Base-by-base conservation (phyloP, 805 yeast genomes). In the Zygosaccharomyces siamensis region DNA sequence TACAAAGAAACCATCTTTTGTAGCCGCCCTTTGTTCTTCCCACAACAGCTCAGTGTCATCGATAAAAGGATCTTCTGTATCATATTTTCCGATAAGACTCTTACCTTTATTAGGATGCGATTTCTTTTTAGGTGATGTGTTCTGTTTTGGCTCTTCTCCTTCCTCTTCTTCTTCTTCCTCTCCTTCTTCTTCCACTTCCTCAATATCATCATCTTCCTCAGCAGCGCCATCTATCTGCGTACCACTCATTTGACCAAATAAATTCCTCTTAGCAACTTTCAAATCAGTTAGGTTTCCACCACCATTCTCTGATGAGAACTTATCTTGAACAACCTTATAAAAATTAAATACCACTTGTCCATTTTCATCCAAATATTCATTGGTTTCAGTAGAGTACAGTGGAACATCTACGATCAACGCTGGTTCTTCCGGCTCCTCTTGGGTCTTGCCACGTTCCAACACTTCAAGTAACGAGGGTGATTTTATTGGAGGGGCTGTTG, bases 1-100 rank as follows among this genome's bases (percentile, higher is more conserved):
- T 0, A 93, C 97, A 57, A 92, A 93, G 64, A 90, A 93, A 1
- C 98, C 99, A 61, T 93, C 98, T 55, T 86, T 86, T 0, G 97
- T 89, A 1, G 92, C 82, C 2, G 92, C 90, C 7, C 95, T 82
- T 60, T 86, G 95, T 65, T 90, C 97, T 68, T 93, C 99, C 86
- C 93, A 86, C 49, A 81, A 78, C 57, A 89, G 72, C 68, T 93
- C 99, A 12, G 88, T 79, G 68, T 93, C 99, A 69, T 93, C 99
- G 50, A 93, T 93, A 61, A 93, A 93, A 2, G 98, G 99, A 67
- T 93, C 99, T 51, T 86, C 83, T 43, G 80, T 74, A 64, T 93
- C 99, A 67, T 93, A 93, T 62, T 87, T 89, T 2, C 97, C 97
- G 31, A 89, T 88, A 55, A 86, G 79, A 46, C 89, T 78, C 60